Percentiles rank a stretch among this genome's conserved stretches.
phyloP scores from a whole-genome alignment of 73 alveolate genomes.

The Symbiodinium pilosum region DNA sequence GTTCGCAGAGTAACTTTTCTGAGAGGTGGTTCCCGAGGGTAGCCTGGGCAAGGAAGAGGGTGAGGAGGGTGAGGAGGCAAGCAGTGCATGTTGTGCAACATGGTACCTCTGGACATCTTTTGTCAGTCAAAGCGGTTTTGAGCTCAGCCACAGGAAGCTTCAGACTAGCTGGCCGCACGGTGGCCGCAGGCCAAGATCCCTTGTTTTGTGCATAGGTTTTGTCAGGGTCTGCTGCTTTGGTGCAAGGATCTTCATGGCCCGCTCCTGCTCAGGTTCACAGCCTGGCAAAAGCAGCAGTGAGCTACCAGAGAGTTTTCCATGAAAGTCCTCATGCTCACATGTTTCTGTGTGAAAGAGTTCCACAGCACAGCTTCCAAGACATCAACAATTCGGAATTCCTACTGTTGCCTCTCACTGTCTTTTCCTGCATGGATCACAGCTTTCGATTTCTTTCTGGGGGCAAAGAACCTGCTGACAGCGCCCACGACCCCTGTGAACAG shows the following conservation, averaged over 20 bases:
- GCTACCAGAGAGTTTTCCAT: neutral
- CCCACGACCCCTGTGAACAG: neutral
- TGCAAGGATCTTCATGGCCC: neutral
- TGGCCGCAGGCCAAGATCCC: no score
- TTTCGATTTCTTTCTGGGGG: neutral
- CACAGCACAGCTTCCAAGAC: no score
- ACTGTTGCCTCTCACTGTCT: no score
- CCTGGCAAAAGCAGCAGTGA: neutral
- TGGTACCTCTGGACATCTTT: no score
- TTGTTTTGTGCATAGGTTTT: no score
- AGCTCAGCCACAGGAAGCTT: neutral
- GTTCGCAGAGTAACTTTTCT: no score
- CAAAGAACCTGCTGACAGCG: neutral
- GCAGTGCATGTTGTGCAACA: neutral
- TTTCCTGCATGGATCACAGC: no score
- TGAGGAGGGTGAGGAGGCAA: conserved; percentile 1
- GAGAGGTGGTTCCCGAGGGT: no score
- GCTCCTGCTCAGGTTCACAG: neutral
- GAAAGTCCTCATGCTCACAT: neutral
- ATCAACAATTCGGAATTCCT: no score
- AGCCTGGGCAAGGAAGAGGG: no score
- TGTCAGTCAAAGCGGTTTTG: no score
- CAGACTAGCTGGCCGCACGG: neutral
- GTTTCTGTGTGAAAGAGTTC: no score
- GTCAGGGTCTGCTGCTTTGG: neutral